Percentiles rank a stretch among this genome's conserved stretches.
Evolutionary conservation across 306 rosid genomes (phyloP).

Genomic region (Lithocarpus polystachyus): DNA sequence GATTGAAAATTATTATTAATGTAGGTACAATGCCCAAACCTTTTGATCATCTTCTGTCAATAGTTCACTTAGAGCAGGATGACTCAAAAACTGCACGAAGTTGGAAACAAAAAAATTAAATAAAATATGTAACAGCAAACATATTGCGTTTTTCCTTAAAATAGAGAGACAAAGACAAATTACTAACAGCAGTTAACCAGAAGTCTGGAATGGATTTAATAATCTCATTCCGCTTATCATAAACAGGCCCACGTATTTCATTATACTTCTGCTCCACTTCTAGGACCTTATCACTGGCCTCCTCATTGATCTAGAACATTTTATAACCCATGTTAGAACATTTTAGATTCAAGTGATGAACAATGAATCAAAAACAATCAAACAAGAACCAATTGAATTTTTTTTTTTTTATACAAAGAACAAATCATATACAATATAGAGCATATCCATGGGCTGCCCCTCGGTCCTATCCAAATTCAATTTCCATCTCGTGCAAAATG

Average conservation of each 20-base stretch:
- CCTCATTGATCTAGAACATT: conserved; percentile 70
- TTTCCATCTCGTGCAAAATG: background rate
- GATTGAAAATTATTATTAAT: background rate
- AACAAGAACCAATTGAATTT: background rate
- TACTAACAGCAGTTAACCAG: conserved; percentile 88
- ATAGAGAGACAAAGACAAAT: background rate
- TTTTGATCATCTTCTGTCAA: conserved; percentile 82
- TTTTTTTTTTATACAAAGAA: no score
- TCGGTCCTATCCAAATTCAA: background rate
- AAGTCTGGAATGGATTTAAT: conserved; percentile 85
- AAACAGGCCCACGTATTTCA: conserved; percentile 77
- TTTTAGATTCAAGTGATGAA: background rate
- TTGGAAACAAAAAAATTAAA: background rate
- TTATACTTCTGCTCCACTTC: conserved; percentile 90
- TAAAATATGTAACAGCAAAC: background rate
- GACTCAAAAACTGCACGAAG: conserved; percentile 64
- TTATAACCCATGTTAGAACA: background rate
- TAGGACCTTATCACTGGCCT: conserved; percentile 85
- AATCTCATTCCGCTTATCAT: conserved; percentile 70
- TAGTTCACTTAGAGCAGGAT: conserved; percentile 72
- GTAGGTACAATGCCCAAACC: conserved; percentile 36
- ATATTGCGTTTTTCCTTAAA: background rate
- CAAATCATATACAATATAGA: background rate
- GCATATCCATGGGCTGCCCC: background rate
- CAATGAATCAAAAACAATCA: background rate